Evolutionary conservation across 371 early-diverging fungal genomes (phyloP), one percentile per base, ranked within the genome.

Genomic region (Mortierella sp.): DNA sequence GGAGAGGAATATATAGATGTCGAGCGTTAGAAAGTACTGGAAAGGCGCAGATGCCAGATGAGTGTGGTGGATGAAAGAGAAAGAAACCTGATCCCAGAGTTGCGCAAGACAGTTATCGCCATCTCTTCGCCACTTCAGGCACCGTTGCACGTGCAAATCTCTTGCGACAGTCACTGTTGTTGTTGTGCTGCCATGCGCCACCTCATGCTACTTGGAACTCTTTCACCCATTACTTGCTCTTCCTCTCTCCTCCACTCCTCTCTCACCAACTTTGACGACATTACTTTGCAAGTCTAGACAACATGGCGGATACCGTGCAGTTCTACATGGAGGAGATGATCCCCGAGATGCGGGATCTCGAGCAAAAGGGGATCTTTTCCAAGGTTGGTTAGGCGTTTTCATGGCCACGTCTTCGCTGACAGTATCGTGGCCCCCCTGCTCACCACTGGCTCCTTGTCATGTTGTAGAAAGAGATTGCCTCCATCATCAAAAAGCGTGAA

Each of bases 311-410:
- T 64, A 84, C 80, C 22, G 94, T 96, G 40, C 94, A 95, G 72
- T 92, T 86, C 80, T 89, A 91, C 61, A 88, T 97, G 70, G 98
- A 96, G 87, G 87, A 87, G 63, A 96, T 95, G 96, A 88, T 96
- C 56, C 94, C 94, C 34, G 97, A 95, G 85, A 87, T 96, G 61
- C 88, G 95, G 70, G 97, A 94, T 72, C 83, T 95, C 55, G 92
- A 94, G 79, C 83, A 87, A 31, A 86, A 89, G 56, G 87, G 89
- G 17, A 77, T 96, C 47, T 96, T 98, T 67, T 85, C 82, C 60
- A 88, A 89, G 81, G 91, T 88, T 77, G 22, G 71, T 71, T 45
- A 31, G 34, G 34, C n/a, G n/a, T n/a, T n/a, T n/a, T n/a, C n/a
- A n/a, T n/a, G n/a, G n/a, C n/a, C n/a, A n/a, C n/a, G n/a, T n/a